Base-by-base conservation (phyloP, 2,329 filamentous ascomycete species). In the Fusarium pilosicola region DNA sequence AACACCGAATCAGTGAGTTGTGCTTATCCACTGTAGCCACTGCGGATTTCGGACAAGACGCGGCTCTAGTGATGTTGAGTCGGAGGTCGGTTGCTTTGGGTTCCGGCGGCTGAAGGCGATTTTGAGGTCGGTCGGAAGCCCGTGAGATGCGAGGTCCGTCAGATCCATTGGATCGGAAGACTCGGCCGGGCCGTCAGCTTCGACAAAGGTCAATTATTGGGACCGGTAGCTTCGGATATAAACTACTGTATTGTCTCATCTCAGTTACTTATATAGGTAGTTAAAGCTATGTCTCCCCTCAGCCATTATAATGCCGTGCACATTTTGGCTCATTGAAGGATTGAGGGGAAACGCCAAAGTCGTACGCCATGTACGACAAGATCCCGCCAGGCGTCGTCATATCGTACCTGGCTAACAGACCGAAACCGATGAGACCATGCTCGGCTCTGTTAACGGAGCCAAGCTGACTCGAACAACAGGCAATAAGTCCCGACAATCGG, bases 381-480 rank as follows among this genome's bases (percentile, higher is more conserved):
- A 48, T 67, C 12, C 44, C 32, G n/a, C 34, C 36, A 55, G 30
- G 30, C 70, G 61, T 74, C 71, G 67, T 74, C 67, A 71, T 64
- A 17, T 60, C 60, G 67, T 70, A n/a, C 67, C 67, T 70, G 66
- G 41, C 65, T 65, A 70, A 34, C n/a, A 59, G 32, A 34, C 26
- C 13, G 44, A 63, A 34, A 26, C 30, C 11, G 44, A 56, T 28
- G 51, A 65, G 41, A 51, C 58, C 51, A 57, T 64, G 57, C 34
- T 42, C n/a, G 39, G 18, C 24, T 56, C 32, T 57, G 20, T 38
- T 10, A 36, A 64, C 39, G 30, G 39, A 48, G 34, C 48, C 54
- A 63, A 54, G 42, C 67, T 74, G 70, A 68, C 71, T 74, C 71
- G 62, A 74, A 51, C 14, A 39, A 28, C 17, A 63, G 56, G 59